Conservation (phyloP, 176 grass and related monocot genomes). For the Raddia guianensis region DNA sequence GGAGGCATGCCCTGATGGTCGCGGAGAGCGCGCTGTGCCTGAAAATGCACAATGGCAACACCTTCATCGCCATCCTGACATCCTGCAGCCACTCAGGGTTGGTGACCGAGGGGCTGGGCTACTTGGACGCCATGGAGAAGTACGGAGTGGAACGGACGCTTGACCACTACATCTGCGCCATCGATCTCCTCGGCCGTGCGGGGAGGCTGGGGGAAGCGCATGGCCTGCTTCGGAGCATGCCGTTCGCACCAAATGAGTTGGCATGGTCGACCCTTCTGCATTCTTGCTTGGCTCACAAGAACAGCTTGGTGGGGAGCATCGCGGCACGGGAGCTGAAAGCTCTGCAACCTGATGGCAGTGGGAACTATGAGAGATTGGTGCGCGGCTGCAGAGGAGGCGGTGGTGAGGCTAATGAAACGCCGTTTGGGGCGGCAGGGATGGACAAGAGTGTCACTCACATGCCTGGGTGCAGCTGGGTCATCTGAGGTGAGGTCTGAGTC, state of each 20-base stretch:
- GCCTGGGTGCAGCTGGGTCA: slow-evolving; percentile 44
- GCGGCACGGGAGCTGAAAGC: slow-evolving; percentile 39
- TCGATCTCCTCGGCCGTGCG: slow-evolving; percentile 53
- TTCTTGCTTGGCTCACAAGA: slow-evolving; percentile 50
- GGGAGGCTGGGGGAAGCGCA: slow-evolving; percentile 56
- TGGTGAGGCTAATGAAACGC: background rate
- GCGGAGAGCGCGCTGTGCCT: slow-evolving; percentile 40
- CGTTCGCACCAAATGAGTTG: slow-evolving; percentile 26
- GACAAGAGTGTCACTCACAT: slow-evolving; percentile 16
- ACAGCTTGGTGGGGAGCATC: slow-evolving; percentile 30
- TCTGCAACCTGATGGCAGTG: background rate
- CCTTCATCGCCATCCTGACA: slow-evolving; percentile 54
- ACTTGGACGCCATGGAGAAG: slow-evolving; percentile 55
- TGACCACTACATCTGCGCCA: slow-evolving; percentile 49
- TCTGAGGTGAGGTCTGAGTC: slow-evolving; percentile 31
- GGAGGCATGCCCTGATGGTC: slow-evolving; percentile 36
- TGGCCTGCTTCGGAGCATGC: slow-evolving; percentile 43
- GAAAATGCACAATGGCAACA: slow-evolving; percentile 47
- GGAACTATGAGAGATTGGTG: slow-evolving; percentile 43
- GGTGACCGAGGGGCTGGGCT: slow-evolving; percentile 47
- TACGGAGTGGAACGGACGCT: slow-evolving; percentile 45
- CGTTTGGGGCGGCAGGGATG: background rate
- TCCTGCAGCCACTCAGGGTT: slow-evolving; percentile 57
- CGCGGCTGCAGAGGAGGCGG: background rate
- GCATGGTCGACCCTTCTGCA: slow-evolving; percentile 65